Evolutionary conservation across 1,139 yeast species (phyloP).

Genomic region (Geotrichum europaeum): DNA sequence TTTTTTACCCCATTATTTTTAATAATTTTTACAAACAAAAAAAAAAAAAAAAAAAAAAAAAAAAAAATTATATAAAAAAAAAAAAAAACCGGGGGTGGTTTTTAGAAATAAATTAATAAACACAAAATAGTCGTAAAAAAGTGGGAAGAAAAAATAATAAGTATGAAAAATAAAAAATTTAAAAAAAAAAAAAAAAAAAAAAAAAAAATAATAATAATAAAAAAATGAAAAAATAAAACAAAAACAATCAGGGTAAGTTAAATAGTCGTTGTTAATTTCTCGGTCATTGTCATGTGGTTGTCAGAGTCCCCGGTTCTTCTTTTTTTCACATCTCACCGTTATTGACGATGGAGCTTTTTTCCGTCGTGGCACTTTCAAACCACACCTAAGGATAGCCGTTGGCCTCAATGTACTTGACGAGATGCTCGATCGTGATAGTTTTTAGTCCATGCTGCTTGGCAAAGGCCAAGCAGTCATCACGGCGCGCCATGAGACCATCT

Average conservation of each 20-base stretch:
- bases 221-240: conserved; percentile 30
- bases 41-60: too few species aligned
- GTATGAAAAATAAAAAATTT: background rate
- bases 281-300: background rate
- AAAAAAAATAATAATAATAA: background rate
- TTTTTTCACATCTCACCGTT: background rate
- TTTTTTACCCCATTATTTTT: too few species aligned
- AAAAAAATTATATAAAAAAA: too few species aligned
- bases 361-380: too few species aligned
- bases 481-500: conserved; percentile 94
- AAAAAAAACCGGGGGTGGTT: too few species aligned
- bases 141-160: too few species aligned
- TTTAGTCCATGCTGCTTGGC: conserved; percentile 58
- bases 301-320: background rate
- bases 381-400: conserved; percentile 6
- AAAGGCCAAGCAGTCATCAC: conserved; percentile 76
- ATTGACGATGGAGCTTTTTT: too few species aligned
- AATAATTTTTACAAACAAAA: too few species aligned
- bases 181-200: background rate
- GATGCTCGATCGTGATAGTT: conserved; percentile 73
- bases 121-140: too few species aligned
- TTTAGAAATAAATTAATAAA: too few species aligned
- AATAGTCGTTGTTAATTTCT: background rate
- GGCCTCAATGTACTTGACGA: conserved; percentile 48
- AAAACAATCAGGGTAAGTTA: background rate